phyloP scores from a whole-genome alignment of 257 asterid species.

The Thymus mandschuricus region DNA sequence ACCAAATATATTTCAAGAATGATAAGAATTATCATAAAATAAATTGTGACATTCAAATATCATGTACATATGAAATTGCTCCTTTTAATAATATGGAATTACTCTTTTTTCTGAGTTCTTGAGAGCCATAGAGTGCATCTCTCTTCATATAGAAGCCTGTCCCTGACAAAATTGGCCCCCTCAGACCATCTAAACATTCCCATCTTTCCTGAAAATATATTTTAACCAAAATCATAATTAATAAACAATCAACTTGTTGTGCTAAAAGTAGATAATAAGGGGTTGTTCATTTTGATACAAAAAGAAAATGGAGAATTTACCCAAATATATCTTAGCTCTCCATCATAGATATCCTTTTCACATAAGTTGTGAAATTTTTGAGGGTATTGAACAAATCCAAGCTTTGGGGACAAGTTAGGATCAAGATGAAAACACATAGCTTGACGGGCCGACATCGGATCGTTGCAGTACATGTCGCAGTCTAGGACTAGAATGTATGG shows the following conservation, averaged over 20 bases:
- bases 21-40: no score
- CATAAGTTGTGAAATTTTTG: conserved; percentile 58
- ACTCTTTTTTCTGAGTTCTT: conserved; percentile 27
- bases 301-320: no score
- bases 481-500: conserved; percentile 57
- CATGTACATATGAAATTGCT: no score
- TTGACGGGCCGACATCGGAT: conserved; percentile 51
- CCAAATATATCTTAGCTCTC: conserved; percentile 40
- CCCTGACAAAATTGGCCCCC: conserved; percentile 55
- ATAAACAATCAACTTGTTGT: no score
- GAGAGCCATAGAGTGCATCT: conserved; percentile 49
- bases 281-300: no score
- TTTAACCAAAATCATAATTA: neutral
- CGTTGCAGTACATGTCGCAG: conserved; percentile 62
- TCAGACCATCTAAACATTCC: conserved; percentile 58
- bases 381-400: conserved; percentile 74
- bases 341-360: conserved; percentile 58
- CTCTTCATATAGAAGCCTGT: conserved; percentile 55
- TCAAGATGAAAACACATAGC: conserved; percentile 67
- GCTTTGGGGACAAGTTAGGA: conserved; percentile 34
- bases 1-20: neutral
- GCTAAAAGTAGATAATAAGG: no score
- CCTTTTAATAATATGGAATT: no score
- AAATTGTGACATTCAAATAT: no score
- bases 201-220: conserved; percentile 44